Conservation (phyloP, 2,329 filamentous ascomycete genomes). For the Pleurostoma richardsiae region DNA sequence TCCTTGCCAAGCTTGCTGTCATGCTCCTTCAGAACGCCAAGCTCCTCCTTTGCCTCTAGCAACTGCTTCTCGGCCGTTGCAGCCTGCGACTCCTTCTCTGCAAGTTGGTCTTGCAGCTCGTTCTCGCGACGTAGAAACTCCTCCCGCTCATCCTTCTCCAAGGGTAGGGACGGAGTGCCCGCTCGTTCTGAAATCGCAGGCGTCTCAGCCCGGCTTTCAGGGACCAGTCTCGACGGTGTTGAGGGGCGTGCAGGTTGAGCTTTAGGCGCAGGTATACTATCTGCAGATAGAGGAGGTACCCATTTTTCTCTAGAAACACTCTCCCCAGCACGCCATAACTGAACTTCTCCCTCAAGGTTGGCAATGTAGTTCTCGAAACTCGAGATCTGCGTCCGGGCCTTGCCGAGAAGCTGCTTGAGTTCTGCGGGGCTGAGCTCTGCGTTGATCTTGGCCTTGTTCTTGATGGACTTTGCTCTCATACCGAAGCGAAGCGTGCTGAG, state of each 20-base stretch:
- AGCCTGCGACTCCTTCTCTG: constrained; percentile 84
- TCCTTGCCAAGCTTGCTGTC: constrained; percentile 79
- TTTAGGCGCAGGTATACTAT: constrained; percentile 40
- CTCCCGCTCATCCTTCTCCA: constrained; percentile 95
- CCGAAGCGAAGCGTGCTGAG: constrained; percentile 89
- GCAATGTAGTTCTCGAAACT: constrained; percentile 85
- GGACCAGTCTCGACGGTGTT: constrained; percentile 43
- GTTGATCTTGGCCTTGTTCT: constrained; percentile 99
- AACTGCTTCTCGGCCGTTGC: constrained; percentile 75
- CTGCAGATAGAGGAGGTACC: constrained; percentile 61
- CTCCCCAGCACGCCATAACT: constrained; percentile 83
- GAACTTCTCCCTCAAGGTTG: constrained; percentile 78
- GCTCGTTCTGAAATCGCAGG: constrained; percentile 71
- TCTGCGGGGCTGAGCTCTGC: constrained; percentile 94
- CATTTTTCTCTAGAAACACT: constrained; percentile 84
- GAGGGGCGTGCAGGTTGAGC: constrained; percentile 43
- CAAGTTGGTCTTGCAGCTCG: constrained; percentile 92
- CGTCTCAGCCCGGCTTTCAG: constrained; percentile 59
- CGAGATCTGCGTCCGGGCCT: constrained; percentile 83
- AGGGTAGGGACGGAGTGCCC: constrained; percentile 77
- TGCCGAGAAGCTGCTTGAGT: constrained; percentile 87
- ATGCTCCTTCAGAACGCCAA: constrained; percentile 79
- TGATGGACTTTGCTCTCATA: constrained; percentile 95
- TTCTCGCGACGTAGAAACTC: constrained; percentile 95
- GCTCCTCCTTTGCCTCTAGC: constrained; percentile 79